Percentiles rank a stretch among this genome's conserved stretches.
These are phyloP conservation scores for Nicotiana paniculata DNA, from an alignment of 257 asterid genomes.

Conservation along the genomic window DNA sequence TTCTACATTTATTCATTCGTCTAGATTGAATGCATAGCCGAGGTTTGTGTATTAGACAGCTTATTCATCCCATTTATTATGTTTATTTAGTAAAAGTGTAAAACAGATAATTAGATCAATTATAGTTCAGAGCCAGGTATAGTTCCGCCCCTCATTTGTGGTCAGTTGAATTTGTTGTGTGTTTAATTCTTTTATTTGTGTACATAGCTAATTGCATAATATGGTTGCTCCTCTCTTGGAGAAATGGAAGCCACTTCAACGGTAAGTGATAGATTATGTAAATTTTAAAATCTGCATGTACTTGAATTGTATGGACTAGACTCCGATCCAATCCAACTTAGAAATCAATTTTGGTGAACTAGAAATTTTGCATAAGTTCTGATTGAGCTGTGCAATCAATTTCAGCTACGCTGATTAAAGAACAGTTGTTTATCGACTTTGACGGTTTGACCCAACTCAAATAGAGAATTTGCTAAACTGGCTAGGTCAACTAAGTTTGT, in stretches of 20 bases:
- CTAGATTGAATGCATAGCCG: background rate
- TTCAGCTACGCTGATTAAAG: background rate
- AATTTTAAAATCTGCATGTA: background rate
- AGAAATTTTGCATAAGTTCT: background rate
- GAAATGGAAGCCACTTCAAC: background rate
- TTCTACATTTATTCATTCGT: background rate
- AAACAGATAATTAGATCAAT: constrained; percentile 8
- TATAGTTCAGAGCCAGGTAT: background rate
- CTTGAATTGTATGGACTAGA: background rate
- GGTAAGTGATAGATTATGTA: background rate
- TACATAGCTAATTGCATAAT: background rate
- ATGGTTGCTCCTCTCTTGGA: background rate
- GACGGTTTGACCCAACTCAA: background rate
- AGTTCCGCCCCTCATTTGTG: background rate
- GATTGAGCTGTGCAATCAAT: background rate
- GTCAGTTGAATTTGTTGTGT: background rate
- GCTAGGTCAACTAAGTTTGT: too few relatives aligned
- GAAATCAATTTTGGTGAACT: background rate
- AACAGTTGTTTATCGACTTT: background rate
- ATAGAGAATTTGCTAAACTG: background rate
- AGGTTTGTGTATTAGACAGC: background rate
- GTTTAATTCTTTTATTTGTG: background rate
- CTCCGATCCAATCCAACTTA: background rate
- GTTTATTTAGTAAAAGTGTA: background rate
- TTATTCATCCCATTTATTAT: background rate